These are phyloP conservation scores for Fusarium sp. DNA, from an alignment of 2,329 filamentous ascomycete genomes.

Conservation along the genomic window DNA sequence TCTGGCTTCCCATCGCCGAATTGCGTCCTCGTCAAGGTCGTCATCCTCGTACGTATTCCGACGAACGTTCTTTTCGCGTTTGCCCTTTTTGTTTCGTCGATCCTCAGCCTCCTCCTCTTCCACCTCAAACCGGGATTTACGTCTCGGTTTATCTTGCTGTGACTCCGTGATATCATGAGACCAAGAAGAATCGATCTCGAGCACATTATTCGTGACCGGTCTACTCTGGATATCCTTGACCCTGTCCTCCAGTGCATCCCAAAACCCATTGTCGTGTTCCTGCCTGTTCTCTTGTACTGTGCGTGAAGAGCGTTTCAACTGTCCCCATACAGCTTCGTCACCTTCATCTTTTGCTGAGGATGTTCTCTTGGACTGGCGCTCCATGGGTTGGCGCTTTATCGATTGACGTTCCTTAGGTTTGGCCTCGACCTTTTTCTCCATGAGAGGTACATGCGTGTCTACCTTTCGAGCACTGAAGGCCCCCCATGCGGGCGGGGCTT, in stretches of 20 bases:
- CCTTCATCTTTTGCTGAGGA: neutral
- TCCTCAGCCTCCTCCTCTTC: constrained; percentile 47
- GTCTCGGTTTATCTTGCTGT: constrained; percentile 40
- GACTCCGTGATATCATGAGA: constrained; percentile 13
- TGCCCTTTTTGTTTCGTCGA: constrained; percentile 45
- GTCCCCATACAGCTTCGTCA: constrained; percentile 43
- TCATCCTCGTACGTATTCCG: constrained; percentile 49
- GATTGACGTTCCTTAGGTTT: constrained; percentile 1
- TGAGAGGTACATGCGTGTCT: constrained; percentile 39
- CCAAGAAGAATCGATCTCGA: constrained; percentile 7
- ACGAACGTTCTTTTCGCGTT: constrained; percentile 46
- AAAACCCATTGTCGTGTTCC: constrained; percentile 31
- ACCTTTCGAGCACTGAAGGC: constrained; percentile 44
- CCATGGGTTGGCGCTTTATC: neutral
- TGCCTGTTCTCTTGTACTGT: constrained; percentile 4
- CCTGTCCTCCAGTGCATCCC: constrained; percentile 47
- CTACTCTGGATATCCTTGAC: constrained; percentile 40
- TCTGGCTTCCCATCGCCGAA: constrained; percentile 56
- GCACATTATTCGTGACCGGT: neutral
- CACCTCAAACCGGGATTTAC: constrained; percentile 53
- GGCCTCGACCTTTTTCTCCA: constrained; percentile 2
- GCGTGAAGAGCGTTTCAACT: constrained; percentile 43
- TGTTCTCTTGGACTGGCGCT: neutral
- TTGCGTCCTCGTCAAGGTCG: constrained; percentile 58
- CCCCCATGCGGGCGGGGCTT: constrained; percentile 39